Percentiles rank a stretch among this genome's conserved stretches.
These are phyloP conservation scores for Oryza nivara DNA, from an alignment of 176 grass and related monocot genomes.

Conservation along the genomic window DNA sequence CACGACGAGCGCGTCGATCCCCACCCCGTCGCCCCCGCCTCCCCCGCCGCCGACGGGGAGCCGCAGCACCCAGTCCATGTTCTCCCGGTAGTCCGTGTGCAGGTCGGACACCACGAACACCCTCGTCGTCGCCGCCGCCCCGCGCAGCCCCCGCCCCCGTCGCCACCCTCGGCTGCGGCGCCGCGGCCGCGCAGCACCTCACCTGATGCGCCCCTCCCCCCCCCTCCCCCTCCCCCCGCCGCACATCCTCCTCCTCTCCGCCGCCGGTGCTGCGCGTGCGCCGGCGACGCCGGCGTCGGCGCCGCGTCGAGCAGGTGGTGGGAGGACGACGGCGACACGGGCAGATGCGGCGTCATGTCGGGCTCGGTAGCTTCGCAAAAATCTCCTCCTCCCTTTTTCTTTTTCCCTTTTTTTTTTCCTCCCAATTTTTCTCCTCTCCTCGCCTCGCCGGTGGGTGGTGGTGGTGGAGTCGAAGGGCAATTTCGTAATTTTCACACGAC, in stretches of 20 bases:
- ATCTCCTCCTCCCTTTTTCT: not conserved
- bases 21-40: not conserved
- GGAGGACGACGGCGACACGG: constrained; percentile 19
- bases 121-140: constrained; percentile 32
- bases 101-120: constrained; percentile 93
- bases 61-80: constrained; percentile 94
- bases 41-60: constrained; percentile 44
- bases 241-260: constrained; percentile 10
- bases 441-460: not conserved
- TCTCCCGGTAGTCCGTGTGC: constrained; percentile 88
- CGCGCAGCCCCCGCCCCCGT: not conserved
- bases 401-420: no score
- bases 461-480: constrained; percentile 19
- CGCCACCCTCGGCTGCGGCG: constrained; percentile 23
- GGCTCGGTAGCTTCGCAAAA: constrained; percentile 27
- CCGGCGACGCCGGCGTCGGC: not conserved
- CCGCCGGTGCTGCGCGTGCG: constrained; percentile 33
- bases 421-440: not conserved
- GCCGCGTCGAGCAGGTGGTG: constrained; percentile 44
- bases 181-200: constrained; percentile 40
- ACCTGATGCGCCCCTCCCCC: not conserved
- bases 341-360: constrained; percentile 62
- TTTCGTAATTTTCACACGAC: not conserved
- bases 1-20: constrained; percentile 76
- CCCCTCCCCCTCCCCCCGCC: not conserved